Evolutionary conservation across 768 basidiomycete genomes (phyloP).

Genomic region (Floccularia luteovirens): DNA sequence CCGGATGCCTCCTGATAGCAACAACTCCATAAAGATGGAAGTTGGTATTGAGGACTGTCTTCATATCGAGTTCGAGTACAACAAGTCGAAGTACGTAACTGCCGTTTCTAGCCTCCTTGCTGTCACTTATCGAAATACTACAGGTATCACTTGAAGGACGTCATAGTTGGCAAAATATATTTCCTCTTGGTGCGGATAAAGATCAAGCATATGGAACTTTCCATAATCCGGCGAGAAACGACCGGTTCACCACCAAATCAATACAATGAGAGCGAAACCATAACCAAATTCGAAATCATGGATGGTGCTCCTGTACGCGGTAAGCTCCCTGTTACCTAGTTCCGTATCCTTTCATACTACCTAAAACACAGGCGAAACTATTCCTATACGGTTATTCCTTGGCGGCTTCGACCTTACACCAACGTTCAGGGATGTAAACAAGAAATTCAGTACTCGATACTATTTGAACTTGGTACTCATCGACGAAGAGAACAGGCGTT

Average conservation of each 20-base stretch:
- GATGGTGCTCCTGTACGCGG: conserved; percentile 97
- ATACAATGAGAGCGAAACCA: conserved; percentile 98
- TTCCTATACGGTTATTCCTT: conserved; percentile 95
- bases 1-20: conserved; percentile 97
- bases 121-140: background rate
- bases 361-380: conserved; percentile 88
- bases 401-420: conserved; percentile 98
- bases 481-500: conserved; percentile 95
- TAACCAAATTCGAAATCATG: conserved; percentile 99
- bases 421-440: conserved; percentile 98
- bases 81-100: conserved; percentile 95
- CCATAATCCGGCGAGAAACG: conserved; percentile 95
- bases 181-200: conserved; percentile 98
- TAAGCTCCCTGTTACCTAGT: conserved; percentile 13
- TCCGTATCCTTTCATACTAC: background rate
- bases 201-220: conserved; percentile 99
- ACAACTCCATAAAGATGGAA: conserved; percentile 99
- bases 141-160: conserved; percentile 98
- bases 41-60: conserved; percentile 98
- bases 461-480: conserved; percentile 97
- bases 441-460: conserved; percentile 96
- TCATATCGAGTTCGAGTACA: conserved; percentile 99
- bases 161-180: conserved; percentile 99
- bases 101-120: background rate
- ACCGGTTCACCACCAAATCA: conserved; percentile 98